Percentiles rank a stretch among this genome's conserved stretches.
Conservation (phyloP, 306 rosid genomes). For the Cucurbita maxima region DNA sequence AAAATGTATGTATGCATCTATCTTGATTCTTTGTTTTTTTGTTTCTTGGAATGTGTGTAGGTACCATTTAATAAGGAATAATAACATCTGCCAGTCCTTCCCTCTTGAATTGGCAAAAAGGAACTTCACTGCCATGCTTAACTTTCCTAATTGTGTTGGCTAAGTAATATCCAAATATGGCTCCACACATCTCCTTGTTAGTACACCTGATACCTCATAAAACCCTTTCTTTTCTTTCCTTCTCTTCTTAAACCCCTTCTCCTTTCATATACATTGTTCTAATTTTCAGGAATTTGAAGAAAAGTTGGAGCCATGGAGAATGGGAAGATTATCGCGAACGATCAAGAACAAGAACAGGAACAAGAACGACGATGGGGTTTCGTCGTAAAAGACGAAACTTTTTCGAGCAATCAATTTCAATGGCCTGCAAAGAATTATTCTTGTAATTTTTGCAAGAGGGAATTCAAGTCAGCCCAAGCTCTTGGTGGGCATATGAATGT, state of each 20-base stretch:
- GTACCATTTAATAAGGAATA: slow-evolving; percentile 3
- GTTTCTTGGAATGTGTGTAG: neutral
- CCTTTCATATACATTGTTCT: neutral
- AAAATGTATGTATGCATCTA: too few relatives aligned
- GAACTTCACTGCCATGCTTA: slow-evolving; percentile 24
- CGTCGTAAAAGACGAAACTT: slow-evolving; percentile 25
- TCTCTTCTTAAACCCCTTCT: neutral
- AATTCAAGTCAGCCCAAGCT: slow-evolving; percentile 78
- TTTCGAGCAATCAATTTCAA: slow-evolving; percentile 12
- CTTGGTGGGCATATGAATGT: slow-evolving; percentile 90
- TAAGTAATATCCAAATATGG: slow-evolving; percentile 37
- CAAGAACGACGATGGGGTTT: slow-evolving; percentile 5
- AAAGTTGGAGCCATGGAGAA: slow-evolving; percentile 26
- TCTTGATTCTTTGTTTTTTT: neutral
- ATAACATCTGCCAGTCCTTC: slow-evolving; percentile 11
- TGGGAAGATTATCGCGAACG: neutral
- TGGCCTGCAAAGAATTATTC: slow-evolving; percentile 48
- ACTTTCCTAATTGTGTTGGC: slow-evolving; percentile 28
- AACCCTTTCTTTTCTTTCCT: slow-evolving; percentile 5
- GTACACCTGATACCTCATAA: slow-evolving; percentile 21
- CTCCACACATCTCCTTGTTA: slow-evolving; percentile 23
- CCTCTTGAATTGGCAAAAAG: slow-evolving; percentile 28
- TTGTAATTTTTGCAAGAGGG: slow-evolving; percentile 75
- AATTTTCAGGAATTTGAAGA: neutral
- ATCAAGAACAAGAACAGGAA: neutral